A percentile compares a stretch with the other conserved stretches of the same genome.
phyloP scores from a whole-genome alignment of 768 basidiomycete genomes.

The Mrakia frigida region DNA sequence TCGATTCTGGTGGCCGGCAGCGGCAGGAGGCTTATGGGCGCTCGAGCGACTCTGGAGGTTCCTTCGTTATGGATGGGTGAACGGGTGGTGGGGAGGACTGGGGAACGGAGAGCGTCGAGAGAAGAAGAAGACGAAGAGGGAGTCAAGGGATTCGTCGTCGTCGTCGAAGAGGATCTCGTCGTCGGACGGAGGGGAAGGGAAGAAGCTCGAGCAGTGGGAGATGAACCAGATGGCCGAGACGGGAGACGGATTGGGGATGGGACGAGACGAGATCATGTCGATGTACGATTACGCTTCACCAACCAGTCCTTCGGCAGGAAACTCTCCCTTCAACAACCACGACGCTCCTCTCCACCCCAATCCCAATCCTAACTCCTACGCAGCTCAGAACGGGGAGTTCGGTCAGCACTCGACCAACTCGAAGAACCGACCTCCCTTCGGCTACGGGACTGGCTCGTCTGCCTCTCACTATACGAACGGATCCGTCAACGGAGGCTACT shows the following conservation, averaged over 20 bases:
- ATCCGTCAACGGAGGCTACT: neutral
- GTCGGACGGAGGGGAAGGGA: conserved; percentile 2
- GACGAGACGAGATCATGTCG: conserved; percentile 18
- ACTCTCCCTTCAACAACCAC: neutral
- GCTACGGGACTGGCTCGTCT: conserved; percentile 7
- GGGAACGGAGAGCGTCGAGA: conserved; percentile 29
- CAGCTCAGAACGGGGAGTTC: neutral
- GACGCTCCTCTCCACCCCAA: neutral
- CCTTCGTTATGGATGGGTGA: conserved; percentile 56
- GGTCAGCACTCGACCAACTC: neutral
- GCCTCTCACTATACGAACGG: neutral
- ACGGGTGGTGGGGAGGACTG: conserved; percentile 51
- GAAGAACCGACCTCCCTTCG: neutral
- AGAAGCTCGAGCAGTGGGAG: conserved; percentile 28
- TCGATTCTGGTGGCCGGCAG: conserved; percentile 64
- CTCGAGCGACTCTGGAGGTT: conserved; percentile 59
- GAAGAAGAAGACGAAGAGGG: conserved; percentile 12
- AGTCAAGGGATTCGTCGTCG: conserved; percentile 1
- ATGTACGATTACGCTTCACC: conserved; percentile 28
- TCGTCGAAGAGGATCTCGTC: neutral
- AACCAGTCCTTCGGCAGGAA: conserved; percentile 12
- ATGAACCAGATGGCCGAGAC: conserved; percentile 17
- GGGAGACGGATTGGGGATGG: conserved; percentile 19
- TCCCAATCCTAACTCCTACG: neutral
- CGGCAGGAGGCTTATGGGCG: conserved; percentile 58